Evolutionary conservation across 306 rosid species (phyloP), one percentile per base, ranked within the genome.

Genomic region (Cajanus cajan): DNA sequence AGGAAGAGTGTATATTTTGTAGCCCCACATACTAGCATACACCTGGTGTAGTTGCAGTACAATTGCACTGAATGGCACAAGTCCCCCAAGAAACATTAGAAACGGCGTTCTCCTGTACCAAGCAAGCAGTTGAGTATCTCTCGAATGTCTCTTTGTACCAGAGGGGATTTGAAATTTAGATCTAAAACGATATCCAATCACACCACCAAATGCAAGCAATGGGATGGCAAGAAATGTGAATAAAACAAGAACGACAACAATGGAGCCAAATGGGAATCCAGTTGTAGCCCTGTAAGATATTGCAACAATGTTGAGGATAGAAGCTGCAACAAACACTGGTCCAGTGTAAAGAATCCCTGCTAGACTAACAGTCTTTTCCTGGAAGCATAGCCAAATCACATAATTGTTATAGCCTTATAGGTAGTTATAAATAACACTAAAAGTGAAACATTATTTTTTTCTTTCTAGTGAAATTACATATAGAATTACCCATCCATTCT

Each of bases 161-260:
- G 91, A 85, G 71, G 88, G 86, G 12, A 80, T 86, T 71, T 85
- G 92, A 88, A 94, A 90, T 57, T 86, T 87, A 8, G 91, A 89
- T 69, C 92, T 83, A 22, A 83, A 65, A 21, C 84, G 83, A 45
- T 85, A 80, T 71, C 97, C 97, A 65, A 88, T 65, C 68, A 92
- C 50, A 82, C 96, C 98, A n/a, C 98, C 98, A 7, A 94, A 88
- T 50, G 83, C 90, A 77, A 94, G 97, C 86, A 92, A 86, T 7
- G 97, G 98, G 57, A 90, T 68, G 59, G 83, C 82, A 24, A 90
- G 82, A 47, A 90, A 88, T 61, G 63, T n/a, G 41, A 84, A 83
- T 76, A 90, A 61, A 67, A 81, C 73, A 80, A 90, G 77, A 84
- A 94, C 85, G 65, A 86, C 88, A 19, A 87, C 9, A 69, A 92